phyloP scores from a whole-genome alignment of 2,329 filamentous ascomycete species.

The Trichophyton benhamiae region DNA sequence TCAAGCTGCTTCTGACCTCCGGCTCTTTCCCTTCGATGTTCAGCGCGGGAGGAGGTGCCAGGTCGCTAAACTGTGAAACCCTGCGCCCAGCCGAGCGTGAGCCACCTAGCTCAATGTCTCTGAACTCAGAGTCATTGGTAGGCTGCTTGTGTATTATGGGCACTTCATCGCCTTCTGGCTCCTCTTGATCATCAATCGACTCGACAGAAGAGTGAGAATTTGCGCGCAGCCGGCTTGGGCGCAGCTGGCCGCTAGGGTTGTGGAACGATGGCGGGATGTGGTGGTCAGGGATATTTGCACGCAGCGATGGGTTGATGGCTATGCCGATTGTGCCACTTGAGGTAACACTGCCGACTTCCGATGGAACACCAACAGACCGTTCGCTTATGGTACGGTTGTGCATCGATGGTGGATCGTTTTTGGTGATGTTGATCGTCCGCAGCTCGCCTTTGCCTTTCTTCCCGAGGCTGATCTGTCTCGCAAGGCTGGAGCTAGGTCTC shows the following conservation, averaged over 20 bases:
- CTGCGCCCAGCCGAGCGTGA: not conserved
- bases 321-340: not conserved
- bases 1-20: slow-evolving; percentile 76
- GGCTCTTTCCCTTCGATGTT: slow-evolving; percentile 70
- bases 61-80: slow-evolving; percentile 6
- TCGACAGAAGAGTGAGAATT: not conserved
- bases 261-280: not conserved
- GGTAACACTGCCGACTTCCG: not conserved
- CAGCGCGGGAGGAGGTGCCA: slow-evolving; percentile 52
- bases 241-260: not conserved
- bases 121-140: not conserved
- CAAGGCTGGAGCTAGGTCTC: slow-evolving; percentile 10
- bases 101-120: not conserved
- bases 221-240: slow-evolving; percentile 1
- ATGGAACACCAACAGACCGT: not conserved
- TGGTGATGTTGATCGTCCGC: slow-evolving; percentile 19
- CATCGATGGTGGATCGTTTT: slow-evolving; percentile 2
- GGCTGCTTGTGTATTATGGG: not conserved
- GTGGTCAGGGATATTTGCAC: not conserved
- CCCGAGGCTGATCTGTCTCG: slow-evolving; percentile 23
- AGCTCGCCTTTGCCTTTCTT: slow-evolving; percentile 22
- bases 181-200: not conserved
- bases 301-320: not conserved
- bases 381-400: not conserved
- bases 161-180: not conserved